phyloP scores from a whole-genome alignment of 441 rosid genomes.

The Brassica balearica region DNA sequence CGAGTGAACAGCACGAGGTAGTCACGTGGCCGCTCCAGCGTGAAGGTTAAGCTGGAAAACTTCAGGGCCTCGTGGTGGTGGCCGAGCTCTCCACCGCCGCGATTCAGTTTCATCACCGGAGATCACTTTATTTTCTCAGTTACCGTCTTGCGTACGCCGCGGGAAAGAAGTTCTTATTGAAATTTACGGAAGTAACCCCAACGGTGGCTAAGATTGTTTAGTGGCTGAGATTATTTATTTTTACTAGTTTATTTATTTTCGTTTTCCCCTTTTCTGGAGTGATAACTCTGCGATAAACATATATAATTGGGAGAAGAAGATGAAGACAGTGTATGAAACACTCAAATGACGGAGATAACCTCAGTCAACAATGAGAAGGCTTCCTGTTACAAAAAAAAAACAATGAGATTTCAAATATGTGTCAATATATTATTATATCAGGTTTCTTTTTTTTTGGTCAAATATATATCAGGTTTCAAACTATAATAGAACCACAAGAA shows the following conservation, averaged over 20 bases:
- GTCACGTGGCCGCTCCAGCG: neutral
- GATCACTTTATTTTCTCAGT: neutral
- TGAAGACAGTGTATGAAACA: conserved; percentile 8
- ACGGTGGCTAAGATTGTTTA: conserved; percentile 26
- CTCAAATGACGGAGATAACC: conserved; percentile 26
- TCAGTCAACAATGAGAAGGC: conserved; percentile 23
- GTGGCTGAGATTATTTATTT: conserved; percentile 23
- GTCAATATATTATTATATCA: neutral
- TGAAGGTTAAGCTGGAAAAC: neutral
- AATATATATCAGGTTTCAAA: neutral
- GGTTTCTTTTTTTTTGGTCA: neutral
- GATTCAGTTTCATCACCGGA: conserved; percentile 10
- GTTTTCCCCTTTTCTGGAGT: conserved; percentile 16
- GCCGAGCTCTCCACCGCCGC: conserved; percentile 3
- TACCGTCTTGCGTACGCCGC: conserved; percentile 8
- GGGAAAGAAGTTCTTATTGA: too few relatives aligned
- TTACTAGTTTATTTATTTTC: neutral
- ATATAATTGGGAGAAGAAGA: conserved; percentile 29
- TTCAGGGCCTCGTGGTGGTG: neutral
- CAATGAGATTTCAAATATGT: neutral
- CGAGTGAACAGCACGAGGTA: conserved; percentile 5
- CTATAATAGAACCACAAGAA: neutral
- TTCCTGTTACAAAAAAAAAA: neutral
- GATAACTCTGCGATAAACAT: conserved; percentile 9
- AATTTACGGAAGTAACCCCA: conserved; percentile 26